Percentiles rank a stretch among this genome's conserved stretches.
phyloP scores from a whole-genome alignment of 495 filamentous ascomycete species.

The Neurospora sp. region DNA sequence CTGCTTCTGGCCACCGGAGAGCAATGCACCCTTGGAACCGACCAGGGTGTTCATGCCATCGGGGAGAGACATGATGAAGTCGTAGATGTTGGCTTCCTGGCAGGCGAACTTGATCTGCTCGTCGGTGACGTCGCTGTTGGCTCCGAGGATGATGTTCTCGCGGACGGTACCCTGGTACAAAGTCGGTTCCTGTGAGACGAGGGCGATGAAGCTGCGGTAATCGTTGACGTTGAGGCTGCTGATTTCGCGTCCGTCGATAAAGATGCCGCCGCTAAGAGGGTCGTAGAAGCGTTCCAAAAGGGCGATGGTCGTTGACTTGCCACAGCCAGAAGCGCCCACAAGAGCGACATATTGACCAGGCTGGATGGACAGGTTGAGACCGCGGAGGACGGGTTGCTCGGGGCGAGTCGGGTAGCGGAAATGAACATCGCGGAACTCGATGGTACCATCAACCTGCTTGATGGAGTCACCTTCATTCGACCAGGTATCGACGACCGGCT shows the following conservation, averaged over 20 bases:
- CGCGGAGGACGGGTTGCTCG: slow-evolving; percentile 42
- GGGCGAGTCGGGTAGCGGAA: slow-evolving; percentile 56
- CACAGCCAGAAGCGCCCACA: slow-evolving; percentile 65
- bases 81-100: slow-evolving; percentile 54
- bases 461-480: slow-evolving; percentile 57
- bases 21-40: slow-evolving; percentile 53
- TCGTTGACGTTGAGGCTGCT: slow-evolving; percentile 34
- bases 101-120: slow-evolving; percentile 50
- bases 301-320: slow-evolving; percentile 65
- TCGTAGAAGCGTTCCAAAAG: slow-evolving; percentile 62
- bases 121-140: slow-evolving; percentile 32
- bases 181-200: slow-evolving; percentile 58
- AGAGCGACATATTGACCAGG: slow-evolving; percentile 62
- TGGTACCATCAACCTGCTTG: slow-evolving; percentile 38
- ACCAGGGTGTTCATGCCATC: slow-evolving; percentile 54
- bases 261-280: slow-evolving; percentile 46
- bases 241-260: slow-evolving; percentile 46
- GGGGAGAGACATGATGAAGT: slow-evolving; percentile 56
- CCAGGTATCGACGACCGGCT: slow-evolving; percentile 47
- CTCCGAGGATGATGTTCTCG: slow-evolving; percentile 52
- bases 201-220: slow-evolving; percentile 48
- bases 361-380: slow-evolving; percentile 47
- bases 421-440: slow-evolving; percentile 50
- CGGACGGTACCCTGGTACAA: slow-evolving; percentile 47
- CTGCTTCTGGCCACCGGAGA: slow-evolving; percentile 77